Conservation (phyloP, 2,329 filamentous ascomycete species). For the Exophiala lecanii-corni region DNA sequence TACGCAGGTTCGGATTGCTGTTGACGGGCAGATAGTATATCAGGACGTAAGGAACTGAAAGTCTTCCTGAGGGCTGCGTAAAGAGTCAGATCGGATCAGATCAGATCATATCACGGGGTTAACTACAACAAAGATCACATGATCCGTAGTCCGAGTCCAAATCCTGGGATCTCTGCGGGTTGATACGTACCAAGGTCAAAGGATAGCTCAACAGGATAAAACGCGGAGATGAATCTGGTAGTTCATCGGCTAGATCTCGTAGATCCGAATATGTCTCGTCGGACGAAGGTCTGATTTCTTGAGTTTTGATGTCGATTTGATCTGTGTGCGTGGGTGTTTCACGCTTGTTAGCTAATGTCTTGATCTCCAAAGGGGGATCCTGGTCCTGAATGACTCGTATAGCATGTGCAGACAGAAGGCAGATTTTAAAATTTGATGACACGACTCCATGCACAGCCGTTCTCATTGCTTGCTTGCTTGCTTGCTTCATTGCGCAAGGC, state of each 20-base stretch:
- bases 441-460: no score
- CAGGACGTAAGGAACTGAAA: conserved; percentile 88
- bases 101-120: background rate
- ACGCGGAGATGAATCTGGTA: conserved; percentile 86
- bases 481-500: no score
- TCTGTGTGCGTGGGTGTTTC: conserved; percentile 7
- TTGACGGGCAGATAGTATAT: conserved; percentile 92
- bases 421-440: no score
- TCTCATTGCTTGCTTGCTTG: no score
- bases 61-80: conserved; percentile 68
- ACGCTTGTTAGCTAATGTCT: conserved; percentile 4
- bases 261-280: conserved; percentile 78
- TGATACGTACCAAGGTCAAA: conserved; percentile 65
- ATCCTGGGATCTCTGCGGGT: no score
- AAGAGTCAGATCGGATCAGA: no score
- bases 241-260: conserved; percentile 75
- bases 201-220: conserved; percentile 91
- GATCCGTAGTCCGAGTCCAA: no score
- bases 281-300: conserved; percentile 83
- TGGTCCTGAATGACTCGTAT: no score
- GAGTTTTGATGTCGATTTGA: conserved; percentile 83
- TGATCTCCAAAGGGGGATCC: conserved; percentile 4
- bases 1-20: conserved; percentile 78
- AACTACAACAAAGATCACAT: background rate
- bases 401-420: conserved; percentile 1